phyloP scores from a whole-genome alignment of 495 filamentous ascomycete species.

The Tuber microsphaerosporum region DNA sequence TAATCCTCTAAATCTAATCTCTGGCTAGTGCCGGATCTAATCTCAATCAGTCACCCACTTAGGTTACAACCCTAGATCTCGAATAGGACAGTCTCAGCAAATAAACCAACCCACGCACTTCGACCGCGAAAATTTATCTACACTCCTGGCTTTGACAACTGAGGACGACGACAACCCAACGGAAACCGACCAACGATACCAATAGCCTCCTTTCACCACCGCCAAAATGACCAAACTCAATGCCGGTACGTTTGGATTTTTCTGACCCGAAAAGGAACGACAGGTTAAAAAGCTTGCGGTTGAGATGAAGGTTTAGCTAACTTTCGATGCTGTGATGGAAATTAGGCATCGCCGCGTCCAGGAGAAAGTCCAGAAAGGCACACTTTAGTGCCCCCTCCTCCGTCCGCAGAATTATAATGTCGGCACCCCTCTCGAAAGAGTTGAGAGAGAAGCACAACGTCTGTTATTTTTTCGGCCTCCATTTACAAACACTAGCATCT shows the following conservation, averaged over 20 bases:
- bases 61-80: slow-evolving; percentile 11
- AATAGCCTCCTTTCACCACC: slow-evolving; percentile 38
- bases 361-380: slow-evolving; percentile 94
- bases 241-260: slow-evolving; percentile 43
- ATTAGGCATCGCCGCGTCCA: slow-evolving; percentile 61
- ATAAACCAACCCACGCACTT: slow-evolving; percentile 6
- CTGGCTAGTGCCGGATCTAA: neutral
- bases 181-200: slow-evolving; percentile 24
- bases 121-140: slow-evolving; percentile 18
- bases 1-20: slow-evolving; percentile 3
- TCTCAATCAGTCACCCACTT: neutral
- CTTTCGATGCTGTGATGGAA: slow-evolving; percentile 6
- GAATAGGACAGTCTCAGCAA: slow-evolving; percentile 11
- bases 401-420: slow-evolving; percentile 87
- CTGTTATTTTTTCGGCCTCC: slow-evolving; percentile 42
- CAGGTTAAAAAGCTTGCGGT: neutral
- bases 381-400: slow-evolving; percentile 90
- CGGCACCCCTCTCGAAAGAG: slow-evolving; percentile 88
- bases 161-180: slow-evolving; percentile 20
- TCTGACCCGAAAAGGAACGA: neutral
- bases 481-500: slow-evolving; percentile 5
- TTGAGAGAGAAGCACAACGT: slow-evolving; percentile 93
- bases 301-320: neutral
- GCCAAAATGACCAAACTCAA: slow-evolving; percentile 56
- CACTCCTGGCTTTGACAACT: slow-evolving; percentile 9